Evolutionary conservation across 495 filamentous ascomycete genomes (phyloP).

Genomic region (Talaromyces adpressus): DNA sequence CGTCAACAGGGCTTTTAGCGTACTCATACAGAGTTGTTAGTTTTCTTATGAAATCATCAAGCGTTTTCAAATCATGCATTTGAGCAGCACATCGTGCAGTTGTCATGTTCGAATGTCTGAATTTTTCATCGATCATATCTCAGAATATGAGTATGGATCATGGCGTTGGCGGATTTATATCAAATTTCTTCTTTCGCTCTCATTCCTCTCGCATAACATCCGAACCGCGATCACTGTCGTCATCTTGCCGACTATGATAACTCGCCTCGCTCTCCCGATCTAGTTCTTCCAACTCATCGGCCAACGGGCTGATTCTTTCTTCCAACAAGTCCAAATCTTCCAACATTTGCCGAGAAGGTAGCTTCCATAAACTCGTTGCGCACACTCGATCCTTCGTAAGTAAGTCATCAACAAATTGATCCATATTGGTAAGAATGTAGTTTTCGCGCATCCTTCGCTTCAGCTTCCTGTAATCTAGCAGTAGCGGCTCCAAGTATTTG

Average conservation of each 20-base stretch:
- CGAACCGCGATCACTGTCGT: constrained; percentile 6
- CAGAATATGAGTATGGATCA: neutral
- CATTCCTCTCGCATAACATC: neutral
- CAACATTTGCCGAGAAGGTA: constrained; percentile 71
- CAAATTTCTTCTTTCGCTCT: constrained; percentile 5
- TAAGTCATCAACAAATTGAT: constrained; percentile 90
- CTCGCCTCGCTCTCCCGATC: constrained; percentile 39
- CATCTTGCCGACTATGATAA: constrained; percentile 4
- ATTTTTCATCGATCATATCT: neutral
- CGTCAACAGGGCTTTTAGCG: constrained; percentile 60
- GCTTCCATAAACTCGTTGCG: constrained; percentile 86
- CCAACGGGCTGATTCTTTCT: constrained; percentile 72
- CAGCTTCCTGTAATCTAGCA: constrained; percentile 80
- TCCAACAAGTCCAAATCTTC: constrained; percentile 90
- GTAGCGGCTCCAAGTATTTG: constrained; percentile 68
- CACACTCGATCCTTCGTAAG: constrained; percentile 86
- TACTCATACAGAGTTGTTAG: neutral
- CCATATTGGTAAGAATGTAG: constrained; percentile 68
- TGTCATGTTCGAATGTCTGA: neutral
- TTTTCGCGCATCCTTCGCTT: constrained; percentile 66
- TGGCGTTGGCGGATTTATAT: neutral
- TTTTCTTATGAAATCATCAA: neutral
- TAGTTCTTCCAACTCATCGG: constrained; percentile 76
- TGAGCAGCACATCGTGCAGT: neutral
- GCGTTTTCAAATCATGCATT: neutral